Conservation (phyloP, 164 flowering plant genomes). For the Hamamelis virginiana region DNA sequence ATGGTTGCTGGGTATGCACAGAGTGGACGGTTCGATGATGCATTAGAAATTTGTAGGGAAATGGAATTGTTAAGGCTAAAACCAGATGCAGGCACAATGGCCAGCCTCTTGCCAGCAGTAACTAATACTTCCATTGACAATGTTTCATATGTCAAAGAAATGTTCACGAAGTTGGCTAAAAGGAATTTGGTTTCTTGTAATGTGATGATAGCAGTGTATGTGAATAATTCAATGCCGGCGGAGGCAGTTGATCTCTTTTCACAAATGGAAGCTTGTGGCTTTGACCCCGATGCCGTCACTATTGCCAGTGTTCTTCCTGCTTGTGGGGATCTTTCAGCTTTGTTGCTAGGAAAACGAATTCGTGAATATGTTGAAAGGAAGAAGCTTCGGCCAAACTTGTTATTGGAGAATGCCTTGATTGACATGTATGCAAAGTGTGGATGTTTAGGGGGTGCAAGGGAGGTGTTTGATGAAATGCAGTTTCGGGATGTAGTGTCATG, state of each 20-base stretch:
- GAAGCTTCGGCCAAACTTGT: conserved; percentile 30
- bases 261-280: too few species aligned
- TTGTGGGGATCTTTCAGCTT: too few species aligned
- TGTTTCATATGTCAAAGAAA: conserved; percentile 25
- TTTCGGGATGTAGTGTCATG: conserved; percentile 37
- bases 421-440: conserved; percentile 51
- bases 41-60: conserved; percentile 29
- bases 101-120: conserved; percentile 36
- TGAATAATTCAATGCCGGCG: too few species aligned
- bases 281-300: too few species aligned
- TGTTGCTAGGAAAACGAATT: conserved; percentile 29
- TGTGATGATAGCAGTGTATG: too few species aligned
- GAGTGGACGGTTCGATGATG: conserved; percentile 29
- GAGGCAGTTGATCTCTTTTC: too few species aligned
- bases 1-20: conserved; percentile 40
- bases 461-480: conserved; percentile 33
- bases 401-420: conserved; percentile 38
- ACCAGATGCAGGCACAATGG: conserved; percentile 37
- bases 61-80: conserved; percentile 25
- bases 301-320: too few species aligned
- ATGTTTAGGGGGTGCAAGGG: conserved; percentile 27
- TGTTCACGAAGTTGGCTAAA: conserved; percentile 22
- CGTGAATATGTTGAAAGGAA: conserved; percentile 31
- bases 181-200: conserved; percentile 37
- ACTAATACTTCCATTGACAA: conserved; percentile 22